Evolutionary conservation across 208 protist genomes (phyloP).

Genomic region (Leptomonas seymouri): DNA sequence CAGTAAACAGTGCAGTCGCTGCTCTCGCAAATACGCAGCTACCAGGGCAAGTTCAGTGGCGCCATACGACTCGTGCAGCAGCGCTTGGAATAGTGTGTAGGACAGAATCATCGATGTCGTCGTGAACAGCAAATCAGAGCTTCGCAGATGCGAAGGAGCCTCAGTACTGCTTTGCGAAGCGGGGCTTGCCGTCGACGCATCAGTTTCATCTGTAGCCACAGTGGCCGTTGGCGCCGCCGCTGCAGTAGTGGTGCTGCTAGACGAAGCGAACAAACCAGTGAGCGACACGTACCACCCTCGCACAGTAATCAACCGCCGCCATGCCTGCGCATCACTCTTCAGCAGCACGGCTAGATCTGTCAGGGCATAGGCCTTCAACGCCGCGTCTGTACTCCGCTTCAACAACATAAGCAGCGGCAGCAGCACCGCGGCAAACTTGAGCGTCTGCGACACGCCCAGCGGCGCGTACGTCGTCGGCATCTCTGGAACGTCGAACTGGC

Average conservation of each 20-base stretch:
- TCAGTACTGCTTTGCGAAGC: not conserved
- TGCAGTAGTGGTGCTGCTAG: not conserved
- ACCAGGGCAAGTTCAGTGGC: constrained; percentile 63
- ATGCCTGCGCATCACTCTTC: constrained; percentile 57
- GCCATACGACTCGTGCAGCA: constrained; percentile 74
- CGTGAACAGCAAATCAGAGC: constrained; percentile 26
- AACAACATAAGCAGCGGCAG: constrained; percentile 64
- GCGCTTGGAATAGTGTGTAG: constrained; percentile 54
- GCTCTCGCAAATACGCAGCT: constrained; percentile 55
- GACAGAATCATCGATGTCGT: constrained; percentile 55
- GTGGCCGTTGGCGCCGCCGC: not conserved
- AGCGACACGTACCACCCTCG: constrained; percentile 74
- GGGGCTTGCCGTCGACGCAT: not conserved
- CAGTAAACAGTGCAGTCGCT: constrained; percentile 45
- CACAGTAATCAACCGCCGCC: constrained; percentile 60
- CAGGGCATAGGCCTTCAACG: constrained; percentile 51
- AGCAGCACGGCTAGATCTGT: constrained; percentile 61
- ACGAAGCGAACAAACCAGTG: constrained; percentile 44
- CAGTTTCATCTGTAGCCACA: not conserved
- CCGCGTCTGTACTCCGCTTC: constrained; percentile 40
- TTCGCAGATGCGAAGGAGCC: not conserved
- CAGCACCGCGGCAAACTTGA: constrained; percentile 58
- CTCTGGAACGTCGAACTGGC: constrained; percentile 51
- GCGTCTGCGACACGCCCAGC: constrained; percentile 36
- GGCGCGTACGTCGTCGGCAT: constrained; percentile 37